phyloP scores from a whole-genome alignment of 1,284 basidiomycete genomes.

The Moesziomyces parantarcticus region DNA sequence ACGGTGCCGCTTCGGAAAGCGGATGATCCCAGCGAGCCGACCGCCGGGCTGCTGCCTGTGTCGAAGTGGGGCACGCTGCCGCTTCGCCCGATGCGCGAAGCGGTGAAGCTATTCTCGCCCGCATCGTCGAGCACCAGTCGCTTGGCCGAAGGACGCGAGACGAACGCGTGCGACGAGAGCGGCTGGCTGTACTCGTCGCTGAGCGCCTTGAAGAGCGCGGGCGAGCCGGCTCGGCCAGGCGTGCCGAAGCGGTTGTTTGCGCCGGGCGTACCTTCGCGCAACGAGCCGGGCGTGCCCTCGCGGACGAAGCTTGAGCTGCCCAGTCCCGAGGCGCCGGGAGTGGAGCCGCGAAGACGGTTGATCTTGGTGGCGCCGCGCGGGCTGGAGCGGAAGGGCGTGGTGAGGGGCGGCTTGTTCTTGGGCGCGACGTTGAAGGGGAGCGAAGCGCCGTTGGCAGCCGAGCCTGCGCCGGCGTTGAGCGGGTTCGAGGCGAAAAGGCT shows the following conservation, averaged over 20 bases:
- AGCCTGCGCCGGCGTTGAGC: conserved; percentile 51
- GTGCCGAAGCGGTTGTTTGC: conserved; percentile 39
- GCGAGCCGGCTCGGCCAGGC: conserved; percentile 61
- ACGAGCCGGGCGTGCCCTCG: conserved; percentile 52
- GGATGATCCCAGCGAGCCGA: conserved; percentile 33
- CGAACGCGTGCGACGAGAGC: conserved; percentile 73
- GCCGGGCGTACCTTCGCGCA: conserved; percentile 64
- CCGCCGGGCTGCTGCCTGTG: conserved; percentile 31
- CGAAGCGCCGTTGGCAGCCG: conserved; percentile 44
- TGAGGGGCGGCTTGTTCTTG: conserved; percentile 70
- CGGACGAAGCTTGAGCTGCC: conserved; percentile 41
- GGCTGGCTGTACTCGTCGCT: conserved; percentile 70
- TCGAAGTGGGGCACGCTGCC: conserved; percentile 48
- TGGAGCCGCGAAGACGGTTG: conserved; percentile 62
- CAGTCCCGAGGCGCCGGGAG: conserved; percentile 54
- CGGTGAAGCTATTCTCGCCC: conserved; percentile 40
- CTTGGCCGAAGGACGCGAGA: conserved; percentile 86
- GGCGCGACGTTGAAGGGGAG: conserved; percentile 68
- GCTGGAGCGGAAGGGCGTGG: conserved; percentile 70
- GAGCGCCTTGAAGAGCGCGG: conserved; percentile 70
- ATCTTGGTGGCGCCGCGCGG: conserved; percentile 60
- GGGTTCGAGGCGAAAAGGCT: conserved; percentile 70
- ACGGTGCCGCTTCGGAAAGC: conserved; percentile 48
- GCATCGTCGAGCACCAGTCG: conserved; percentile 82
- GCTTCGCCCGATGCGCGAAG: conserved; percentile 43